phyloP scores from a whole-genome alignment of 164 flowering plant species.

The Magnolia kwangsiensis region DNA sequence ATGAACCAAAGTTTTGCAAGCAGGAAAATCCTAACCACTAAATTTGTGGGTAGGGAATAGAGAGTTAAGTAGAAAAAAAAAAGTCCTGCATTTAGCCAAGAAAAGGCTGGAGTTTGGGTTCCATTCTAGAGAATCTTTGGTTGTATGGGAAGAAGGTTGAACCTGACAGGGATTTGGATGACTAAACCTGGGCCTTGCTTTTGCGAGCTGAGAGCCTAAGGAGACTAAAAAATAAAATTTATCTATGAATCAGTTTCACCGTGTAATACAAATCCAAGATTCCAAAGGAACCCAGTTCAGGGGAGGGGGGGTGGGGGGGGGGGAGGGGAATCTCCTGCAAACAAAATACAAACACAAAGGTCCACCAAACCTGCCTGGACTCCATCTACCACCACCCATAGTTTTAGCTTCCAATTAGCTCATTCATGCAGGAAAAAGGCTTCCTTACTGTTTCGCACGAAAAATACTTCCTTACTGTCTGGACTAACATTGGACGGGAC shows the following conservation, averaged over 20 bases:
- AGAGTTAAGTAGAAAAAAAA: no score
- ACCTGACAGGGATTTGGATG: no score
- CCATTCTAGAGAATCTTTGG: no score
- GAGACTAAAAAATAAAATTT: not conserved
- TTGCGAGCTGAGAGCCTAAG: no score
- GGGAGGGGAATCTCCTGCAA: conserved; percentile 3
- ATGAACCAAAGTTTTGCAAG: no score
- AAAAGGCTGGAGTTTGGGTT: no score
- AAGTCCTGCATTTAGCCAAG: no score
- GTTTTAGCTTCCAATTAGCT: not conserved
- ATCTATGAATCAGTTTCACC: conserved; percentile 10
- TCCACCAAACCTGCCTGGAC: not conserved
- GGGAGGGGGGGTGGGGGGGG: no score
- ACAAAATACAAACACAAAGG: not conserved
- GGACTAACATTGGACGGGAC: not conserved
- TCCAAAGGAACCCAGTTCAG: conserved; percentile 2
- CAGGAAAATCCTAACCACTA: no score
- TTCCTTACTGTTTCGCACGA: not conserved
- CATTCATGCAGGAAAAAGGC: not conserved
- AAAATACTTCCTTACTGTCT: not conserved
- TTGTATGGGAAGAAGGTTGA: no score
- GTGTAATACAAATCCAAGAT: conserved; percentile 3
- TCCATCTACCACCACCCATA: not conserved
- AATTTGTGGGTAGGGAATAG: no score
- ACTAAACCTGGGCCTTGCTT: no score